Evolutionary conservation across 2,329 filamentous ascomycete genomes (phyloP).

Genomic region (Cordyceps farinosa): DNA sequence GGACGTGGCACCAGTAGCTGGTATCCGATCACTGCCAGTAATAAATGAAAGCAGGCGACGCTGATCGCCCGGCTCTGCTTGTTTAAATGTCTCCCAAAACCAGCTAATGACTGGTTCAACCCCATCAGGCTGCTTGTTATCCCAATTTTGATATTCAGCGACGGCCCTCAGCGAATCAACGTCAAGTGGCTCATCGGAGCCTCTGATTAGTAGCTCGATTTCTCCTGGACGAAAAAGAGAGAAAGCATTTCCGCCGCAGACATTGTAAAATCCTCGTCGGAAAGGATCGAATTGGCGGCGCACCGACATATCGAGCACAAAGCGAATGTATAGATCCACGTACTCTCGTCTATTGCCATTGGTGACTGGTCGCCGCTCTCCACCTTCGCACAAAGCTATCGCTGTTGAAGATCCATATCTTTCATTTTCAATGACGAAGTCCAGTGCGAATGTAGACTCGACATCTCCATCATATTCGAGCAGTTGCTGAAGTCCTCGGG

Average conservation of each 20-base stretch:
- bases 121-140: constrained; percentile 49
- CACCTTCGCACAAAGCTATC: constrained; percentile 69
- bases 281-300: constrained; percentile 87
- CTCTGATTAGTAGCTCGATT: constrained; percentile 81
- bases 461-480: constrained; percentile 84
- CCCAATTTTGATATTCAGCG: constrained; percentile 81
- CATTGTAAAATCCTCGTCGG: constrained; percentile 88
- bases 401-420: constrained; percentile 67
- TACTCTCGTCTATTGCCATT: constrained; percentile 81
- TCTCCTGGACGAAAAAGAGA: constrained; percentile 87
- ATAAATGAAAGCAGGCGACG: constrained; percentile 80
- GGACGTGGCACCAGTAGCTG: constrained; percentile 79
- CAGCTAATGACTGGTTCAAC: constrained; percentile 67
- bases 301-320: constrained; percentile 74
- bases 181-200: constrained; percentile 79
- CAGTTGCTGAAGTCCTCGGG: constrained; percentile 69
- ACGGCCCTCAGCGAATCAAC: constrained; percentile 71
- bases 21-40: constrained; percentile 85
- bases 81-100: constrained; percentile 84
- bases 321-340: constrained; percentile 77
- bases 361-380: constrained; percentile 73
- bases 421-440: constrained; percentile 75
- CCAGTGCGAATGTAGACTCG: constrained; percentile 71
- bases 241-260: constrained; percentile 83
- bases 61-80: constrained; percentile 63